Conservation (phyloP, 179 eudicot genomes). For the Patellifolia procumbens region DNA sequence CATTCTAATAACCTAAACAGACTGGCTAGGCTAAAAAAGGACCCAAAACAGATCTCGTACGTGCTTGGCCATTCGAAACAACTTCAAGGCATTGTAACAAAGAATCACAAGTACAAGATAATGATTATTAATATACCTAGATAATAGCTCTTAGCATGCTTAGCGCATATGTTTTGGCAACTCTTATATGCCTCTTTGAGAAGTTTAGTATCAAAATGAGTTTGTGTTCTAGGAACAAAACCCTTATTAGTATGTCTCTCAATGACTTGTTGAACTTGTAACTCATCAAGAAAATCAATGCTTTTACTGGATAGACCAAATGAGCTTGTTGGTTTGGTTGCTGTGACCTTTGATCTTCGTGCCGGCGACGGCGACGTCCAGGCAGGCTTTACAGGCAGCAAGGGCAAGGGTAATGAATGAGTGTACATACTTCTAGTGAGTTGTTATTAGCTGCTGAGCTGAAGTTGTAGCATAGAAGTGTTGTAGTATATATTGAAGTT, state of each 20-base stretch:
- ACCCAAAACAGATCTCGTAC: too few relatives aligned
- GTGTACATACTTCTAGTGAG: neutral
- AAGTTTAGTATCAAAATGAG: conserved; percentile 32
- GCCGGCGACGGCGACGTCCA: too few relatives aligned
- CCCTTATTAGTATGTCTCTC: conserved; percentile 37
- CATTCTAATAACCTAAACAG: too few relatives aligned
- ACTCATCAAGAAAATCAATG: neutral
- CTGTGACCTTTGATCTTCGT: neutral
- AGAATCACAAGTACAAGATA: neutral
- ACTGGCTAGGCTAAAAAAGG: too few relatives aligned
- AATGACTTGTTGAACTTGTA: conserved; percentile 42
- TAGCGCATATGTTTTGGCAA: conserved; percentile 41
- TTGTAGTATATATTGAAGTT: too few relatives aligned
- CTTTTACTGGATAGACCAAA: neutral
- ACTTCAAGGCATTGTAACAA: too few relatives aligned
- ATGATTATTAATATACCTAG: conserved; percentile 28
- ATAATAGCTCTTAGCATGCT: conserved; percentile 51
- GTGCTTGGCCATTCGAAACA: too few relatives aligned
- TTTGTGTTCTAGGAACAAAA: neutral
- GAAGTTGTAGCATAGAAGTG: neutral
- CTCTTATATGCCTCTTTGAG: conserved; percentile 43
- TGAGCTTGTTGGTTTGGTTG: neutral
- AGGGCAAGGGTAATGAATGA: neutral
- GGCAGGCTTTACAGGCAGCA: neutral
- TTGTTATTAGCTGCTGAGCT: neutral